Conservation (phyloP, 305 asterid species). For the Fraxinus greggii region DNA sequence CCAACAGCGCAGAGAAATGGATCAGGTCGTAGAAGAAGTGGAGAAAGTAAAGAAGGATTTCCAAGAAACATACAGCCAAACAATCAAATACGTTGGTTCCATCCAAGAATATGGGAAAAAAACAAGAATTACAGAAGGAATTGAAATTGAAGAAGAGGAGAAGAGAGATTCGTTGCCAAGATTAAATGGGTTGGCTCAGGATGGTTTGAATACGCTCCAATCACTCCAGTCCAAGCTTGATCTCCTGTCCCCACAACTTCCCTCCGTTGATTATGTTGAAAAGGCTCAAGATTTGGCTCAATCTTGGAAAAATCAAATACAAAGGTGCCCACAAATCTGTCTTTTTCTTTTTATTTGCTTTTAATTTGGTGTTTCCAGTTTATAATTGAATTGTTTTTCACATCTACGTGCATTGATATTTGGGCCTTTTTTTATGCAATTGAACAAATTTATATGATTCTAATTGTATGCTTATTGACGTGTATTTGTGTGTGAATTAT, state of each 20-base stretch:
- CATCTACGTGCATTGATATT: not conserved
- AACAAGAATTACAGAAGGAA: constrained; percentile 32
- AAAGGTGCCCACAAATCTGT: constrained; percentile 46
- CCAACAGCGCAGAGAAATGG: constrained; percentile 35
- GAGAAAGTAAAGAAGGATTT: constrained; percentile 62
- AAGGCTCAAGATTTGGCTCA: constrained; percentile 69
- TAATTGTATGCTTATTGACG: not conserved
- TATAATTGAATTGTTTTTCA: not conserved
- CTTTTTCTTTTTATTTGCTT: not conserved
- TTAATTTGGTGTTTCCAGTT: not conserved
- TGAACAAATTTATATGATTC: not conserved
- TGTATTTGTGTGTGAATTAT: not conserved
- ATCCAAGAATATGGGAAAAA: constrained; percentile 68
- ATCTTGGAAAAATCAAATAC: constrained; percentile 64
- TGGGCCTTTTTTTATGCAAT: not conserved
- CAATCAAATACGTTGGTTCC: constrained; percentile 45
- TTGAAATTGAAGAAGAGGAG: constrained; percentile 36
- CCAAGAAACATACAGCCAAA: constrained; percentile 47
- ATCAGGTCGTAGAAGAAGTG: constrained; percentile 68
- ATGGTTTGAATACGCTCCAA: constrained; percentile 61
- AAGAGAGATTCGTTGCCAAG: constrained; percentile 75
- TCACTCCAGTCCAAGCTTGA: constrained; percentile 82
- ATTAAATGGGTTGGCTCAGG: constrained; percentile 88
- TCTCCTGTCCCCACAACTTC: constrained; percentile 85
- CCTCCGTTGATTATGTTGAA: constrained; percentile 57